These are phyloP conservation scores for Beauveria varroae DNA, from an alignment of 2,329 filamentous ascomycete genomes.

Conservation along the genomic window DNA sequence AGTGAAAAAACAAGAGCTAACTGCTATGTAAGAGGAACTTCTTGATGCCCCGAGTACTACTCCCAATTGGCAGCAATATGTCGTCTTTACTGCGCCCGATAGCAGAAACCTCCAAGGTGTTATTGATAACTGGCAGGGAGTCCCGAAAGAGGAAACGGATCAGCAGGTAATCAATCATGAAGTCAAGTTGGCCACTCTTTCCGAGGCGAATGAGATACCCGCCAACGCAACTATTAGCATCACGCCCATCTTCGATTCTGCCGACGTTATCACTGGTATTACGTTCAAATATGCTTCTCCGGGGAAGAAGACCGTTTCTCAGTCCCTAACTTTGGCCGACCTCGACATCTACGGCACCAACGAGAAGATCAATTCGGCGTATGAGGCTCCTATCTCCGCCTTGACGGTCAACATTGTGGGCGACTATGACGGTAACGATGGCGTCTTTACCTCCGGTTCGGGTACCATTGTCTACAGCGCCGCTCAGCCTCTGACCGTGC, in stretches of 20 bases:
- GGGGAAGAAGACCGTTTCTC: not conserved
- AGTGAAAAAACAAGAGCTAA: not conserved
- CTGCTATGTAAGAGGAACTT: not conserved
- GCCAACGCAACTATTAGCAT: not conserved
- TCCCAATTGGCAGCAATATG: not conserved
- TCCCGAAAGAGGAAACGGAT: not conserved
- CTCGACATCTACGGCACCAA: not conserved
- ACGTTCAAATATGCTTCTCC: not conserved
- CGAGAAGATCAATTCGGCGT: constrained; percentile 18
- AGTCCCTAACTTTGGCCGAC: not conserved
- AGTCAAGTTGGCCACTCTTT: not conserved
- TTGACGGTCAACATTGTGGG: not conserved
- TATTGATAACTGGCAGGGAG: not conserved
- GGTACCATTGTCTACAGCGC: not conserved
- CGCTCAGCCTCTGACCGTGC: not conserved
- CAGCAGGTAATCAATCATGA: not conserved
- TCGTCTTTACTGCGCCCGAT: not conserved
- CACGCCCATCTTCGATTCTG: not conserved
- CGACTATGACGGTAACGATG: not conserved
- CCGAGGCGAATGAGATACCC: not conserved
- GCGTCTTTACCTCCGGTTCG: not conserved
- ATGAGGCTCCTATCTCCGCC: not conserved
- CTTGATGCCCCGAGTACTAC: not conserved
- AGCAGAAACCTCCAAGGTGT: not conserved
- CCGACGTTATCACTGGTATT: not conserved